Conservation (phyloP, 768 basidiomycete genomes). For the Hypholoma sublateritium region DNA sequence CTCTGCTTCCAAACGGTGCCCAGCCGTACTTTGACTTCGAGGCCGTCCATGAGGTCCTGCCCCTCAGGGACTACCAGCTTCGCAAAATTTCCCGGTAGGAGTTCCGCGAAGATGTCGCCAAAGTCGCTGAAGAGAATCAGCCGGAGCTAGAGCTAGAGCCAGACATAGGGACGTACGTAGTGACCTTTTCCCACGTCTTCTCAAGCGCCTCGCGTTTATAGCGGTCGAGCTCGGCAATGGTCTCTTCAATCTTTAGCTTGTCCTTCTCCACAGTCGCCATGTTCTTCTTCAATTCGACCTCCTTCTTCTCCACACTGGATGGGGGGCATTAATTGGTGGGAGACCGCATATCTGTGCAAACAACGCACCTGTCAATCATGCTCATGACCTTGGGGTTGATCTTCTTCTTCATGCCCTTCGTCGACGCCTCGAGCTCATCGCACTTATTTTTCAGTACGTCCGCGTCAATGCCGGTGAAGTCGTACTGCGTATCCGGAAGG, state of each 20-base stretch:
- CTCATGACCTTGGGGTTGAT: conserved; percentile 94
- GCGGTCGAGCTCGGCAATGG: conserved; percentile 88
- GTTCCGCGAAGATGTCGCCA: conserved; percentile 92
- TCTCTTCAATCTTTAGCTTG: conserved; percentile 92
- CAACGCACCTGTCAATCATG: conserved; percentile 84
- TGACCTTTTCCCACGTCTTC: conserved; percentile 97
- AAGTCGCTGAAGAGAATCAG: conserved; percentile 69
- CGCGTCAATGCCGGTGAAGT: conserved; percentile 72
- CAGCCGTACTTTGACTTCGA: conserved; percentile 96
- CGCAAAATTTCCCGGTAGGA: conserved; percentile 94
- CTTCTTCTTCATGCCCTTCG: conserved; percentile 91
- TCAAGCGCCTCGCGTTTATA: conserved; percentile 92
- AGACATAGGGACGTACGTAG: conserved; percentile 56
- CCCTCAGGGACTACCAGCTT: conserved; percentile 93
- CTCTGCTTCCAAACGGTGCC: conserved; percentile 98
- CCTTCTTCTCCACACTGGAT: conserved; percentile 88
- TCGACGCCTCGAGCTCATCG: conserved; percentile 70
- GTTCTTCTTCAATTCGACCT: conserved; percentile 84
- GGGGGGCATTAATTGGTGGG: not conserved
- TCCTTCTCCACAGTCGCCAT: conserved; percentile 86
- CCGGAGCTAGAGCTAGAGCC: not conserved
- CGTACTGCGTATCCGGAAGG: conserved; percentile 75
- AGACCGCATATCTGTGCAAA: not conserved
- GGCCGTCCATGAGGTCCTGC: conserved; percentile 89
- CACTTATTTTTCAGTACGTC: conserved; percentile 59